These are phyloP conservation scores for Elsinoe ampelina DNA, from an alignment of 2,329 filamentous ascomycete genomes.

Conservation along the genomic window DNA sequence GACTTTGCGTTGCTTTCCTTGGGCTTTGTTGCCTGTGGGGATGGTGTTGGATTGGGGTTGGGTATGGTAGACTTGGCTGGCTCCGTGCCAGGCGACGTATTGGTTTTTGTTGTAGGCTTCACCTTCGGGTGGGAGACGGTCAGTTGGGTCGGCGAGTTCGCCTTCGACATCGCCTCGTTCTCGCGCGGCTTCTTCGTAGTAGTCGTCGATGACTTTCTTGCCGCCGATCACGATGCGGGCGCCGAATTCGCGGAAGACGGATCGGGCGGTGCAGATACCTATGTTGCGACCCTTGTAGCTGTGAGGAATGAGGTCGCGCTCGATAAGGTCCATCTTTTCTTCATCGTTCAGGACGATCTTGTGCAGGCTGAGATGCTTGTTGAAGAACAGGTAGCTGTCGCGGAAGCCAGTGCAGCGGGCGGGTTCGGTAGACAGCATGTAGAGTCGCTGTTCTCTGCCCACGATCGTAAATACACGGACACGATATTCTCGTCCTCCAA, in stretches of 20 bases:
- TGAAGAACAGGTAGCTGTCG: slow-evolving; percentile 98
- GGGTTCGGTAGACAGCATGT: slow-evolving; percentile 98
- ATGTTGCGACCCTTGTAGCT: slow-evolving; percentile 98
- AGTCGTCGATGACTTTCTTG: slow-evolving; percentile 78
- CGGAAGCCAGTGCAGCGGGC: slow-evolving; percentile 94
- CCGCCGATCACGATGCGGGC: slow-evolving; percentile 90
- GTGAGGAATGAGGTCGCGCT: slow-evolving; percentile 89
- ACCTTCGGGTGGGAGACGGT: slow-evolving; percentile 62
- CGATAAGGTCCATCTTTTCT: slow-evolving; percentile 95
- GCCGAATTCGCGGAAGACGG: slow-evolving; percentile 94
- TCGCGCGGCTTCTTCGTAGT: slow-evolving; percentile 65
- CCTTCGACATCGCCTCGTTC: slow-evolving; percentile 76
- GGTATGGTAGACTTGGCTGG: slow-evolving; percentile 89
- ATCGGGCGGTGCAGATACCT: slow-evolving; percentile 90
- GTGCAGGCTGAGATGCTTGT: slow-evolving; percentile 90
- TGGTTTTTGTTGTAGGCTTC: slow-evolving; percentile 98
- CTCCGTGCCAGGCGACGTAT: slow-evolving; percentile 97
- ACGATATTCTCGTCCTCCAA: slow-evolving; percentile 80
- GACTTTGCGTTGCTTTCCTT: slow-evolving; percentile 65
- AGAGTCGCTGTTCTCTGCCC: slow-evolving; percentile 73
- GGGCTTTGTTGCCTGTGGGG: slow-evolving; percentile 57
- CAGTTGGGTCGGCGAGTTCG: slow-evolving; percentile 82
- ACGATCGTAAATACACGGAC: slow-evolving; percentile 90
- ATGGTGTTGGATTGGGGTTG: slow-evolving; percentile 61
- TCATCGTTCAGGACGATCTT: slow-evolving; percentile 97